Evolutionary conservation across 176 grass and related monocot species (phyloP).

Genomic region (Eragrostis curvula): DNA sequence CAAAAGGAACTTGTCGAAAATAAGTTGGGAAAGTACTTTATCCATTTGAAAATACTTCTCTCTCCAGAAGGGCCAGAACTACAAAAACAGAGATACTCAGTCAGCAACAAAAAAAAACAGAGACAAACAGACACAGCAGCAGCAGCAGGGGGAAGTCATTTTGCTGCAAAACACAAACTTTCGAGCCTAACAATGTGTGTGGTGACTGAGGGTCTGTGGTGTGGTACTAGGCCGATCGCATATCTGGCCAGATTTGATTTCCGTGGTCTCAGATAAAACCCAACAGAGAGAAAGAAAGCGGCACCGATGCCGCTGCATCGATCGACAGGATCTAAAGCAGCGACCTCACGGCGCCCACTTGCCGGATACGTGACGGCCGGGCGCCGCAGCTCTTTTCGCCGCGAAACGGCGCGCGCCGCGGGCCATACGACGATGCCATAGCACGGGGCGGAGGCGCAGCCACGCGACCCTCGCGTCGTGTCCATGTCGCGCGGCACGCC

Average conservation of each 20-base stretch:
- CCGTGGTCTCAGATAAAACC: conserved; percentile 18
- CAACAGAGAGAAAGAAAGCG: neutral
- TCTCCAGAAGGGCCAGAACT: neutral
- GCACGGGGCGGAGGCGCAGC: neutral
- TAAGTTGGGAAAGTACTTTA: no score
- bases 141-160: neutral
- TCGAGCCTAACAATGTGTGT: neutral
- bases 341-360: conserved; percentile 9
- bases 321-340: neutral
- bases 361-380: neutral
- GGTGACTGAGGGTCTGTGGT: neutral
- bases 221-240: neutral
- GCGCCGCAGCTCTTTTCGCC: neutral
- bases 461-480: neutral
- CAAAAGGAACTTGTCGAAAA: no score
- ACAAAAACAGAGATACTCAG: neutral
- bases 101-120: no score
- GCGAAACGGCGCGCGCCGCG: conserved; percentile 16
- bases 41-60: no score
- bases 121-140: neutral
- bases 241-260: neutral
- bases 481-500: neutral
- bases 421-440: neutral
- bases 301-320: no score
- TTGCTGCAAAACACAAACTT: neutral